A percentile compares a stretch with the other conserved stretches of the same genome.
Conservation (phyloP, 768 basidiomycete species). For the Clitopilus passeckerianus region DNA sequence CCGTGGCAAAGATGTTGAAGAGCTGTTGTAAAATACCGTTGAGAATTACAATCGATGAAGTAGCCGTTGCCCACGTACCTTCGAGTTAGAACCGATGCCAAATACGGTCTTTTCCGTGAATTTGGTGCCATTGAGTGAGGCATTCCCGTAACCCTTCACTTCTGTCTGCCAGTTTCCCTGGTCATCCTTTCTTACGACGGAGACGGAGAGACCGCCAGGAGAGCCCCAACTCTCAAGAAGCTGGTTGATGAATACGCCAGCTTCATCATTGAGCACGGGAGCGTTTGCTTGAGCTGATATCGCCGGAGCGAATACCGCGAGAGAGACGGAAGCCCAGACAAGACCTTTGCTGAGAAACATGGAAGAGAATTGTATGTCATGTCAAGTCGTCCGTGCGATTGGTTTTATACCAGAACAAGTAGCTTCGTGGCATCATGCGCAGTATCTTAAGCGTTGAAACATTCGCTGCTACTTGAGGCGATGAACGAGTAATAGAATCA, state of each 20-base stretch:
- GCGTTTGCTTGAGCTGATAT: not conserved
- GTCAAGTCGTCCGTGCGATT: no score
- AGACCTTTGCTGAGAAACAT: not conserved
- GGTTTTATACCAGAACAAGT: no score
- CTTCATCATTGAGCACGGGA: slow-evolving; percentile 3
- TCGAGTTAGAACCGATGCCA: slow-evolving; percentile 13
- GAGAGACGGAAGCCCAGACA: not conserved
- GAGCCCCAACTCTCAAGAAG: slow-evolving; percentile 6
- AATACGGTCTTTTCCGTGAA: not conserved
- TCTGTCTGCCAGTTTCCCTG: slow-evolving; percentile 8
- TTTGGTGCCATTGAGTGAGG: not conserved
- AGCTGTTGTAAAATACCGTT: slow-evolving; percentile 8
- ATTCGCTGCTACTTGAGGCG: no score
- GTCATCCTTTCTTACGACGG: slow-evolving; percentile 7
- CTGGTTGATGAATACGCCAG: slow-evolving; percentile 6
- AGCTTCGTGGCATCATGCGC: no score
- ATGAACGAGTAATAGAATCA: no score
- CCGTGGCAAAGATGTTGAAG: slow-evolving; percentile 17
- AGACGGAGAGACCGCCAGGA: slow-evolving; percentile 8
- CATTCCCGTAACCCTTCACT: slow-evolving; percentile 12
- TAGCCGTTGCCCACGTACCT: not conserved
- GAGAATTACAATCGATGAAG: not conserved
- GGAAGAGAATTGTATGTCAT: not conserved
- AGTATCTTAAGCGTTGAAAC: no score
- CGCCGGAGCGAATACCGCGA: not conserved